A percentile compares a stretch with the other conserved stretches of the same genome.
Evolutionary conservation across 371 early-diverging fungal genomes (phyloP).

Genomic region (Actinomortierella wolfii): DNA sequence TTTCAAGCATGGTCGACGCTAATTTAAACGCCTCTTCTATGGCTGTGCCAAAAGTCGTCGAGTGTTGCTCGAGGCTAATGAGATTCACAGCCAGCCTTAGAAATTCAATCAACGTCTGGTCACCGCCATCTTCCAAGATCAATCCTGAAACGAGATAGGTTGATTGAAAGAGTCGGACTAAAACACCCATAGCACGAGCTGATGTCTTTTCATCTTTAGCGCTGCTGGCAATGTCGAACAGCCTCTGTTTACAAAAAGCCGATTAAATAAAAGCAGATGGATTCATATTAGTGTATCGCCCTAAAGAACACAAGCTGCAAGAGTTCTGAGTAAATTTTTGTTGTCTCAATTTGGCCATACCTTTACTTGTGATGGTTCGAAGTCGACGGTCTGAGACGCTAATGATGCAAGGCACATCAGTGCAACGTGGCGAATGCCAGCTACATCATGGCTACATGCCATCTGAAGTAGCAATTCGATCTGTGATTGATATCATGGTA

Average conservation of each 20-base stretch:
- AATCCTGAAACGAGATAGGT: constrained; percentile 21
- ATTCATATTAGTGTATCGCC: not conserved
- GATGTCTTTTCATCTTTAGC: constrained; percentile 26
- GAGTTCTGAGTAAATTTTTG: no score
- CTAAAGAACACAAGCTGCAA: not conserved
- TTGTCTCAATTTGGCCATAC: constrained; percentile 7
- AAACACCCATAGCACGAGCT: constrained; percentile 14
- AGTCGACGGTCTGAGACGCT: constrained; percentile 30
- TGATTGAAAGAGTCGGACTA: constrained; percentile 22
- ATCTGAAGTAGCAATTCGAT: constrained; percentile 47
- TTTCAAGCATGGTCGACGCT: no score
- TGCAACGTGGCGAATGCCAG: constrained; percentile 33
- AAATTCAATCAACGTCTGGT: constrained; percentile 8
- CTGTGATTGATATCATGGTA: constrained; percentile 3
- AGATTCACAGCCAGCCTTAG: not conserved
- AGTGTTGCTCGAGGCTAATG: not conserved
- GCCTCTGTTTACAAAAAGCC: constrained; percentile 5
- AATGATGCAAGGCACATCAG: constrained; percentile 29
- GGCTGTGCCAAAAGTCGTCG: not conserved
- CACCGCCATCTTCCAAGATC: constrained; percentile 10
- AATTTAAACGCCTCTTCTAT: not conserved
- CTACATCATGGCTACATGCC: constrained; percentile 11
- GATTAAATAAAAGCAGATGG: not conserved
- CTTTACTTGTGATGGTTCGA: constrained; percentile 29
- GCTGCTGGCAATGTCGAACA: constrained; percentile 24